Evolutionary conservation across 176 grass and related monocot genomes (phyloP).

Genomic region (Carex scoparia): DNA sequence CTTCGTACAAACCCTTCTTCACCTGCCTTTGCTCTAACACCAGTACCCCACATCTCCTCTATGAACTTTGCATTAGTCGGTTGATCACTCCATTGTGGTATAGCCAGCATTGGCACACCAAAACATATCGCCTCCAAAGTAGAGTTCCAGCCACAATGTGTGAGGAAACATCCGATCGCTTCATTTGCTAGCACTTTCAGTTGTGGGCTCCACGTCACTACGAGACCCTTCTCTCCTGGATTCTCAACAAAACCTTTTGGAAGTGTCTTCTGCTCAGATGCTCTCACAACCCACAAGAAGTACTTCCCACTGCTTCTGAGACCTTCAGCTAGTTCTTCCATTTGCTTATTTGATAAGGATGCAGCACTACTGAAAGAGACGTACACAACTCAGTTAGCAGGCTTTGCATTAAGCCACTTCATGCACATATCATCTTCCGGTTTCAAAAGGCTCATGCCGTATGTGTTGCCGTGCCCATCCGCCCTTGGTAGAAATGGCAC

Average conservation of each 20-base stretch:
- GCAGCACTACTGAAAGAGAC: constrained; percentile 56
- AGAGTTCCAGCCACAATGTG: constrained; percentile 74
- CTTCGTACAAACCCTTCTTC: constrained; percentile 18
- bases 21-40: background rate
- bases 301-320: constrained; percentile 24
- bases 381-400: constrained; percentile 33
- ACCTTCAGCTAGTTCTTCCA: constrained; percentile 37
- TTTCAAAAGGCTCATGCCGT: constrained; percentile 1
- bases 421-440: constrained; percentile 3
- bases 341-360: background rate
- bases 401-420: constrained; percentile 27
- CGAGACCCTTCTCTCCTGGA: constrained; percentile 31
- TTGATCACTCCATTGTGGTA: constrained; percentile 46
- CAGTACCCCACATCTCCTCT: constrained; percentile 31
- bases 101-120: constrained; percentile 46
- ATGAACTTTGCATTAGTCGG: constrained; percentile 33
- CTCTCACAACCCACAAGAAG: constrained; percentile 70
- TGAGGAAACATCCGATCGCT: constrained; percentile 61
- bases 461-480: background rate
- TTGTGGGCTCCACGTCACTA: constrained; percentile 59
- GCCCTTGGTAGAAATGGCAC: constrained; percentile 26
- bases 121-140: constrained; percentile 52
- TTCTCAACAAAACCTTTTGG: constrained; percentile 23
- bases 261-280: constrained; percentile 25
- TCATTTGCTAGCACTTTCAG: constrained; percentile 46